Conservation (phyloP, 805 yeast species). For the Helenozyma baotianmanensis region DNA sequence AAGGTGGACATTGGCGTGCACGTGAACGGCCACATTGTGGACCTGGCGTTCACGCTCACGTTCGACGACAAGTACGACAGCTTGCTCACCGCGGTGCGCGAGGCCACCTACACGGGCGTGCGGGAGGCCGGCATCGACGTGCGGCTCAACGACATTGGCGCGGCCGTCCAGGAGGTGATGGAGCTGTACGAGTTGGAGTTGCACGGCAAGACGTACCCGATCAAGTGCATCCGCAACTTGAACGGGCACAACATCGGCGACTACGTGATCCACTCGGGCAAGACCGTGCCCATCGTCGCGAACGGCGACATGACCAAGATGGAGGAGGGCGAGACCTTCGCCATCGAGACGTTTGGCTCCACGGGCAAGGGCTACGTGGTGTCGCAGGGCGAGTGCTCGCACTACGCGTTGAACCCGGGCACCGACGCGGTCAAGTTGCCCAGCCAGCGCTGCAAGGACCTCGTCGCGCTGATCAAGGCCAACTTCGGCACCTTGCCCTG, state of each 20-base stretch:
- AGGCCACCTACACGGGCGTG: slow-evolving; percentile 91
- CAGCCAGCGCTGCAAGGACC: slow-evolving; percentile 61
- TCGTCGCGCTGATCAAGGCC: slow-evolving; percentile 65
- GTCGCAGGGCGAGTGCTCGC: slow-evolving; percentile 89
- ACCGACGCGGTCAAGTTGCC: slow-evolving; percentile 40
- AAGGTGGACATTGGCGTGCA: slow-evolving; percentile 97
- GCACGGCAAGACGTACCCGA: slow-evolving; percentile 78
- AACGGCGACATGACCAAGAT: slow-evolving; percentile 92
- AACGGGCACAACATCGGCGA: slow-evolving; percentile 92
- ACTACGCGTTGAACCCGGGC: slow-evolving; percentile 67
- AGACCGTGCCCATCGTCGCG: slow-evolving; percentile 93
- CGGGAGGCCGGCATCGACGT: slow-evolving; percentile 94
- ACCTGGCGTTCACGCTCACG: slow-evolving; percentile 90
- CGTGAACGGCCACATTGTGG: slow-evolving; percentile 89
- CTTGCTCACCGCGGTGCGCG: slow-evolving; percentile 79
- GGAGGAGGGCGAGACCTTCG: slow-evolving; percentile 98
- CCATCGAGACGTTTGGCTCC: slow-evolving; percentile 96
- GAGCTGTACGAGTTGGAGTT: slow-evolving; percentile 92
- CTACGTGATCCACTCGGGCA: slow-evolving; percentile 87
- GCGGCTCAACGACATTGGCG: slow-evolving; percentile 91
- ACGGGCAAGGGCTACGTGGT: slow-evolving; percentile 92
- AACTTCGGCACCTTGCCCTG: slow-evolving; percentile 94
- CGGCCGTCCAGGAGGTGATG: slow-evolving; percentile 94
- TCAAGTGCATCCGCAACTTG: slow-evolving; percentile 85
- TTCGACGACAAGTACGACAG: slow-evolving; percentile 81